Conservation (phyloP, 345 rosid genomes). For the Populus davidiana region DNA sequence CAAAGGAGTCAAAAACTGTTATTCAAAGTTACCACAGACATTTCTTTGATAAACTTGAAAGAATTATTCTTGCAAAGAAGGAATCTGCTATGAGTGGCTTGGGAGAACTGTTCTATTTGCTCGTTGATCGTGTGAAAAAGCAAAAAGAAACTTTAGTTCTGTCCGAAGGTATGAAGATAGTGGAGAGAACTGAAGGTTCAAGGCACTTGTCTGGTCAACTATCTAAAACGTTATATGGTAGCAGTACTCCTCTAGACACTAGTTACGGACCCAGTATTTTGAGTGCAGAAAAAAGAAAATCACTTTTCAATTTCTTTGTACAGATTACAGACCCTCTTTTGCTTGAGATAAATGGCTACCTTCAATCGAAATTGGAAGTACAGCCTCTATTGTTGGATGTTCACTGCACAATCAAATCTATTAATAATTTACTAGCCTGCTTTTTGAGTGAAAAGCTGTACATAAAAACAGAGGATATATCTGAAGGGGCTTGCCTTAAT, state of each 20-base stretch:
- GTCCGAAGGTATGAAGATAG: conserved; percentile 35
- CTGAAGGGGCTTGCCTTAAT: conserved; percentile 69
- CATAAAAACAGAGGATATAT: conserved; percentile 68
- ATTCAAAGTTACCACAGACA: conserved; percentile 78
- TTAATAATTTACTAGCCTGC: conserved; percentile 53
- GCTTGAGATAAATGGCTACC: conserved; percentile 47
- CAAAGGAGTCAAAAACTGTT: conserved; percentile 34
- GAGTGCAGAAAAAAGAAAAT: conserved; percentile 56
- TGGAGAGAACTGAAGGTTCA: conserved; percentile 30
- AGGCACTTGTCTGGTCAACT: conserved; percentile 27
- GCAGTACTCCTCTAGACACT: conserved; percentile 31
- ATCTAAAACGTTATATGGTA: conserved; percentile 15
- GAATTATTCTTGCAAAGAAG: conserved; percentile 44
- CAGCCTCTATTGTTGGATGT: conserved; percentile 38
- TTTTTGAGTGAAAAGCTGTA: conserved; percentile 52
- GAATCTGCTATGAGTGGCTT: conserved; percentile 44
- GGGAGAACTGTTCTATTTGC: conserved; percentile 61
- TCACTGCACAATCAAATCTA: conserved; percentile 47
- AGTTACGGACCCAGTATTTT: conserved; percentile 42
- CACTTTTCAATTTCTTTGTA: conserved; percentile 71
- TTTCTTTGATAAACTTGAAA: conserved; percentile 62
- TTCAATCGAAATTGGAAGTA: conserved; percentile 37
- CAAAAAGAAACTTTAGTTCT: conserved; percentile 44
- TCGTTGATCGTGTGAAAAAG: conserved; percentile 57
- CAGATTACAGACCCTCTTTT: conserved; percentile 80